These are phyloP conservation scores for Pseudozyma flocculosa DNA, from an alignment of 1,284 basidiomycete species.

Conservation along the genomic window DNA sequence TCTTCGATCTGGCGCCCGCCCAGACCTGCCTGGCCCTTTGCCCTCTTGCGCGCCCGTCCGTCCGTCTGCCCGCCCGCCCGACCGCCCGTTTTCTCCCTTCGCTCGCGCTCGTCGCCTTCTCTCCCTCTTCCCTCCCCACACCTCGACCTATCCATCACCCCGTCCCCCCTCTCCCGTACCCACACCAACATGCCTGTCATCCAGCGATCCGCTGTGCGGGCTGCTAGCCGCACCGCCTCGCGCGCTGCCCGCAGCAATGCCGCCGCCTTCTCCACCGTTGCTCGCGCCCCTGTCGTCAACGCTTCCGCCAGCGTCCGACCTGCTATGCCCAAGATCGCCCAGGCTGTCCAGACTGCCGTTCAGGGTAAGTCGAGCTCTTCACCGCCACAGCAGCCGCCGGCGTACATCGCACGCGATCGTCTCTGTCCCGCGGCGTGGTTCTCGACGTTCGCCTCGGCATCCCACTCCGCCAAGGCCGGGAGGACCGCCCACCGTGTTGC, in stretches of 20 bases:
- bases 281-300: conserved; percentile 26
- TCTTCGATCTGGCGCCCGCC: too few species aligned
- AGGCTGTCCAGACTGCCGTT: conserved; percentile 30
- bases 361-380: conserved; percentile 17
- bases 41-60: background rate
- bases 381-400: too few species aligned
- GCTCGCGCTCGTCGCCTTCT: conserved; percentile 4
- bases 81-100: too few species aligned
- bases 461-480: too few species aligned
- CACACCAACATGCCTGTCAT: conserved; percentile 39
- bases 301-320: conserved; percentile 35
- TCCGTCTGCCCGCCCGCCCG: background rate
- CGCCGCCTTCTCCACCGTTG: conserved; percentile 42
- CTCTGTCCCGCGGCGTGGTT: too few species aligned
- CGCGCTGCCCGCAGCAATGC: conserved; percentile 44
- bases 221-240: conserved; percentile 44
- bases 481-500: too few species aligned
- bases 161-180: conserved; percentile 18
- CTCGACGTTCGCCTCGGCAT: too few species aligned
- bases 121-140: conserved; percentile 18
- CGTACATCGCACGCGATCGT: too few species aligned
- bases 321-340: conserved; percentile 28
- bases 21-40: too few species aligned
- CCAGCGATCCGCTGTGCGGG: conserved; percentile 47
- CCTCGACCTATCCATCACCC: conserved; percentile 4